Evolutionary conservation across 805 yeast species (phyloP).

Genomic region (Ogataea angusta): DNA sequence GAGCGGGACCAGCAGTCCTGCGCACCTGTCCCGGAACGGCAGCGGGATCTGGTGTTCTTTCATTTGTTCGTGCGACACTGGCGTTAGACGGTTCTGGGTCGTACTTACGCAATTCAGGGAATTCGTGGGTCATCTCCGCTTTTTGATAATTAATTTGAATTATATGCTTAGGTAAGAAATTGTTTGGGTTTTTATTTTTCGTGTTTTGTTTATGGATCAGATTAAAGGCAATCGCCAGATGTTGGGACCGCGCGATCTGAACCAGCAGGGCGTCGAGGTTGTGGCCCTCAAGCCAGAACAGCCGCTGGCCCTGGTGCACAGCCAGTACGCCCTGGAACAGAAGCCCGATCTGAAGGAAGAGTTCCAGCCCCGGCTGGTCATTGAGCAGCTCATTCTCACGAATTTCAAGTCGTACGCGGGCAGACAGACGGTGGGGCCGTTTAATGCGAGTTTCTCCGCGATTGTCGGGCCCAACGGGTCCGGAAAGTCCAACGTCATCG

Average conservation of each 20-base stretch:
- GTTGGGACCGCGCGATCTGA: conserved; percentile 8
- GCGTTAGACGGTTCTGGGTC: neutral
- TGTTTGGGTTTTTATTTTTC: conserved; percentile 3
- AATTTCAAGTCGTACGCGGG: conserved; percentile 98
- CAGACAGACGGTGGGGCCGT: conserved; percentile 88
- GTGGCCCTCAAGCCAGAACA: conserved; percentile 13
- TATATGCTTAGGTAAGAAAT: conserved; percentile 1
- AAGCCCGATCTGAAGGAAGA: conserved; percentile 13
- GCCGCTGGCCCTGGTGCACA: conserved; percentile 4
- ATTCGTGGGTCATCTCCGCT: conserved; percentile 19
- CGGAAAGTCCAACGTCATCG: conserved; percentile 97
- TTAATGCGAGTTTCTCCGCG: conserved; percentile 89
- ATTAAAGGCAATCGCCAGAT: neutral
- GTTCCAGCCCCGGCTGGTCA: conserved; percentile 57
- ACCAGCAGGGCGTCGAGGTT: conserved; percentile 10
- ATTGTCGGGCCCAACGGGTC: conserved; percentile 99
- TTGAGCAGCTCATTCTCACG: conserved; percentile 65
- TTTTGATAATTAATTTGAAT: neutral
- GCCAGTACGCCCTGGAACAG: conserved; percentile 11
- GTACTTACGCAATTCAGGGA: conserved; percentile 42
- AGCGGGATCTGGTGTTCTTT: conserved; percentile 75
- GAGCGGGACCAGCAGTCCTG: conserved; percentile 56
- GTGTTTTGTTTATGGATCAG: conserved; percentile 10
- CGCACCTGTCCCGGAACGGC: conserved; percentile 82
- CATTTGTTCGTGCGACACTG: conserved; percentile 81